Conservation (phyloP, 1,284 basidiomycete genomes). For the Takashimella tepidaria region DNA sequence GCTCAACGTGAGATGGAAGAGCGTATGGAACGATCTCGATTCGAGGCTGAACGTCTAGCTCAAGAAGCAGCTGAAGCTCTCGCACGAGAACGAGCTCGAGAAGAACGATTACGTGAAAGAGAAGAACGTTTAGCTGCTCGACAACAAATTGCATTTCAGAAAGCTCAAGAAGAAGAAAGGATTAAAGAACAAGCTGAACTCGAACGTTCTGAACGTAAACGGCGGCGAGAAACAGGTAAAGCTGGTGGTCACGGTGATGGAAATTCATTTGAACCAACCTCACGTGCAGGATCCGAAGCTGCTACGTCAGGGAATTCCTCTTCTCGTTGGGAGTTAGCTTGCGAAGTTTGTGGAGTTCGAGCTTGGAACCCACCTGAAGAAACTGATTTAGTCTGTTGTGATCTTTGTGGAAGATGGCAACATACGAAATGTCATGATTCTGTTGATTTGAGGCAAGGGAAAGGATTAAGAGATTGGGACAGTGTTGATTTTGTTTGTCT, state of each 20-base stretch:
- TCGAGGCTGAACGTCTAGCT: conserved; percentile 37
- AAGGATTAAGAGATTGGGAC: conserved; percentile 42
- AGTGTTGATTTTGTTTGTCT: conserved; percentile 37
- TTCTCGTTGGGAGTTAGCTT: conserved; percentile 50
- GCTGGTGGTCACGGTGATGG: no score
- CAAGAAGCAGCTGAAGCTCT: conserved; percentile 36
- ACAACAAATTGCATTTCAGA: conserved; percentile 45
- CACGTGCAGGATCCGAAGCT: neutral
- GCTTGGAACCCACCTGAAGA: conserved; percentile 30
- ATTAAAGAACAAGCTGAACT: conserved; percentile 41
- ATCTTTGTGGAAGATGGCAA: conserved; percentile 53
- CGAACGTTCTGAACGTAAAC: conserved; percentile 37
- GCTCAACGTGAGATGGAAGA: conserved; percentile 49
- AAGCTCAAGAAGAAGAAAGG: conserved; percentile 40
- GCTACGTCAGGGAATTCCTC: conserved; percentile 1
- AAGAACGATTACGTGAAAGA: conserved; percentile 46
- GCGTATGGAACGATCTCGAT: conserved; percentile 47
- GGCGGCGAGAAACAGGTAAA: conserved; percentile 31
- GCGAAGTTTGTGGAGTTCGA: conserved; percentile 47
- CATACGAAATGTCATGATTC: conserved; percentile 46
- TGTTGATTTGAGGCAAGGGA: conserved; percentile 31
- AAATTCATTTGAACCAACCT: no score
- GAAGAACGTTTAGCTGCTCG: conserved; percentile 48
- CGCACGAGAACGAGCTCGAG: conserved; percentile 46
- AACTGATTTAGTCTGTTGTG: conserved; percentile 51